phyloP scores from a whole-genome alignment of 768 basidiomycete species.

The Fomitopsis serialis region DNA sequence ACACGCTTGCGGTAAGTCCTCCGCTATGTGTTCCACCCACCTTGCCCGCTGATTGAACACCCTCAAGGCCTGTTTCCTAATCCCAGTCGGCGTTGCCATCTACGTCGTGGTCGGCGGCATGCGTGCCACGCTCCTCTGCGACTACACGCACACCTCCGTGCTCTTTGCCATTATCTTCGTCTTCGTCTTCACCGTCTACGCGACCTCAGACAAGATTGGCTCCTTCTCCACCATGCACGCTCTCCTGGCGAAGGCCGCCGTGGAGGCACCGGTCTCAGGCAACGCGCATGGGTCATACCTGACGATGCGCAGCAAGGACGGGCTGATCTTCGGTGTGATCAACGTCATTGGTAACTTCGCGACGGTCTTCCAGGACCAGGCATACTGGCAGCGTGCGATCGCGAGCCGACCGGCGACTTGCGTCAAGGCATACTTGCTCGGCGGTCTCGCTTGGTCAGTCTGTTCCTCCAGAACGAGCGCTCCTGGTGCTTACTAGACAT shows the following conservation, averaged over 20 bases:
- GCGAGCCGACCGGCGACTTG: constrained; percentile 79
- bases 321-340: constrained; percentile 69
- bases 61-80: constrained; percentile 76
- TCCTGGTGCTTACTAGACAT: background rate
- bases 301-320: constrained; percentile 49
- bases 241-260: constrained; percentile 59
- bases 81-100: constrained; percentile 81
- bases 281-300: constrained; percentile 83
- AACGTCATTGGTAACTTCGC: constrained; percentile 85
- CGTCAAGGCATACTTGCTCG: constrained; percentile 87
- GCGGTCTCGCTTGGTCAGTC: constrained; percentile 78
- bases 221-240: constrained; percentile 74
- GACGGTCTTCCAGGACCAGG: constrained; percentile 50
- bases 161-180: constrained; percentile 82
- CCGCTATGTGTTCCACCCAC: constrained; percentile 42
- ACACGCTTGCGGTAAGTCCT: constrained; percentile 62
- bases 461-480: background rate
- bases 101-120: constrained; percentile 87
- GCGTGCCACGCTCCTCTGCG: constrained; percentile 80
- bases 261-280: constrained; percentile 56
- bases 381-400: constrained; percentile 90
- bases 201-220: constrained; percentile 75
- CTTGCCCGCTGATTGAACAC: background rate
- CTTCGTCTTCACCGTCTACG: constrained; percentile 77
- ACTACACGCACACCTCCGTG: constrained; percentile 85